Evolutionary conservation across 768 basidiomycete species (phyloP).

Genomic region (Podaxis sp.): DNA sequence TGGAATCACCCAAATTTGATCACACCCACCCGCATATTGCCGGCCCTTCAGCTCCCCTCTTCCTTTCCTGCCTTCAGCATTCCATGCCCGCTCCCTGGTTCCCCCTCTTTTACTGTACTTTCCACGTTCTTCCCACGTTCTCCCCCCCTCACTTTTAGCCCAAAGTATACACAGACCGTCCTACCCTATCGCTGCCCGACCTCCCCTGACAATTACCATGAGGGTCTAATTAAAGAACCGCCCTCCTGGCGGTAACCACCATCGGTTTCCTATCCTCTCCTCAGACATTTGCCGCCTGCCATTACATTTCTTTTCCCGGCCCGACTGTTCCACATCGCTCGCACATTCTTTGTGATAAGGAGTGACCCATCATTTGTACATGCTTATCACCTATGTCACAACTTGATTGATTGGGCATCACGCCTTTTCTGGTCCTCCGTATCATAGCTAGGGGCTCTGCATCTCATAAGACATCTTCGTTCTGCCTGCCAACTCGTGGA

Average conservation of each 20-base stretch:
- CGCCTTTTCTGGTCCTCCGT: neutral
- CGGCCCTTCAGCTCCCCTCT: conserved; percentile 15
- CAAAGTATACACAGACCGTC: neutral
- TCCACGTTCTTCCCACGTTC: too few relatives aligned
- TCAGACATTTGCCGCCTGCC: neutral
- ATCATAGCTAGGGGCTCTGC: too few relatives aligned
- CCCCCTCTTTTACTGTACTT: neutral
- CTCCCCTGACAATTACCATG: neutral
- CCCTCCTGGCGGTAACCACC: neutral
- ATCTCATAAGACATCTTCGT: neutral
- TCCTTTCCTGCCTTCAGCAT: neutral
- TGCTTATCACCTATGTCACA: conserved; percentile 4
- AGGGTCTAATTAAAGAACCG: neutral
- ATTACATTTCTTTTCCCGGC: neutral
- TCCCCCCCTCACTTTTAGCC: neutral
- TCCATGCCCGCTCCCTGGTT: neutral
- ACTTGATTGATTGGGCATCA: neutral
- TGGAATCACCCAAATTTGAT: conserved; percentile 19
- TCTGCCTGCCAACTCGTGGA: neutral
- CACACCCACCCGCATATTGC: conserved; percentile 20
- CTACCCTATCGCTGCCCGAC: neutral
- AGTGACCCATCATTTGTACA: neutral
- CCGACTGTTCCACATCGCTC: neutral
- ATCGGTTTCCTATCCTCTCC: neutral
- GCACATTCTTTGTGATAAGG: neutral